Percentiles rank a stretch among this genome's conserved stretches.
Evolutionary conservation across 768 basidiomycete species (phyloP).

Genomic region (Russula vinacea): DNA sequence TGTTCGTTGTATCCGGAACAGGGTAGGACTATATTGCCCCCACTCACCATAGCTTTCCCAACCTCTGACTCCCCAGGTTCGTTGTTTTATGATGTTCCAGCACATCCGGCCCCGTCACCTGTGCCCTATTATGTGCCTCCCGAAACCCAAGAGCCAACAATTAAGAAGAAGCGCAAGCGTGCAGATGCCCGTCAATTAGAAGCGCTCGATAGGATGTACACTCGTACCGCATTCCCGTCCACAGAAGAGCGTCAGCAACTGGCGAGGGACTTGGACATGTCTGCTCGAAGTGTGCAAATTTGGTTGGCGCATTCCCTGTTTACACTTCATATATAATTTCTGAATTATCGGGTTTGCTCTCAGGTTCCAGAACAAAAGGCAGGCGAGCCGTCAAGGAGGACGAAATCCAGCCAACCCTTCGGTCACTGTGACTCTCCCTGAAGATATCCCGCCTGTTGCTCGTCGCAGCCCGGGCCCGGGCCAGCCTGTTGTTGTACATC

Average conservation of each 20-base stretch:
- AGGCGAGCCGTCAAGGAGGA: too few species aligned
- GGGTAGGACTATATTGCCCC: slow-evolving; percentile 30
- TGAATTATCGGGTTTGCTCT: slow-evolving; percentile 1
- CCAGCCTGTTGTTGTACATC: too few species aligned
- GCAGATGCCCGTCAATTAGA: slow-evolving; percentile 77
- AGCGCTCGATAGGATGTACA: slow-evolving; percentile 75
- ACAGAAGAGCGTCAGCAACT: slow-evolving; percentile 80
- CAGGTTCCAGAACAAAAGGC: slow-evolving; percentile 8
- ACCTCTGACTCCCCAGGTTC: slow-evolving; percentile 28
- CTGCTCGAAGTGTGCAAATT: slow-evolving; percentile 80
- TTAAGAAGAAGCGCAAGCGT: slow-evolving; percentile 57
- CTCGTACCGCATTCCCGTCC: slow-evolving; percentile 82
- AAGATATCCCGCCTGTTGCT: slow-evolving; percentile 11
- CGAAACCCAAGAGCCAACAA: too few species aligned
- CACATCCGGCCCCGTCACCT: not conserved
- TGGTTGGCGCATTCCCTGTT: slow-evolving; percentile 49
- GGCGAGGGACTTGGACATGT: slow-evolving; percentile 77
- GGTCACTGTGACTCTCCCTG: slow-evolving; percentile 1
- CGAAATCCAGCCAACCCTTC: not conserved
- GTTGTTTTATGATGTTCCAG: slow-evolving; percentile 23
- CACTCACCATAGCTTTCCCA: slow-evolving; percentile 29
- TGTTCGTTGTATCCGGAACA: slow-evolving; percentile 27
- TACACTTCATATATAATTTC: not conserved
- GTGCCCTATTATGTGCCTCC: too few species aligned
- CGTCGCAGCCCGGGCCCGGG: too few species aligned